Conservation (phyloP, 164 flowering plant genomes). For the Aristolochia fimbriata region DNA sequence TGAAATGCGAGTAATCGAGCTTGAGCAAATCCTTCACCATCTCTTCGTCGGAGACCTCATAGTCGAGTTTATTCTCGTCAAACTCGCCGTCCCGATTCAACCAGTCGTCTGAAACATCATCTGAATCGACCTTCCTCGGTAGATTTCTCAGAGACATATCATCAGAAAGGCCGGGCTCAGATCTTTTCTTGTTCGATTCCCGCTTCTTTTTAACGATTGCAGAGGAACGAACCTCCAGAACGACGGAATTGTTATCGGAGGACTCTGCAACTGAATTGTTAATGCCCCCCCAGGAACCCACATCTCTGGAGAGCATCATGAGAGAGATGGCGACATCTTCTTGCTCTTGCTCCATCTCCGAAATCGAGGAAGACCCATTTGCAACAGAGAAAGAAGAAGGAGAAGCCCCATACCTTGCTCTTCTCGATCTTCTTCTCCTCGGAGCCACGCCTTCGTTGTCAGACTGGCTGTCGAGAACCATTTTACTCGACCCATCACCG, state of each 20-base stretch:
- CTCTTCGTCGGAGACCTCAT: constrained; percentile 4
- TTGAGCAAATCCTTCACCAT: constrained; percentile 6
- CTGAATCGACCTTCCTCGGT: constrained; percentile 26
- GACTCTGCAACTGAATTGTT: constrained; percentile 46
- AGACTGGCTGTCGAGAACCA: constrained; percentile 38
- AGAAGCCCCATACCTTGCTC: constrained; percentile 19
- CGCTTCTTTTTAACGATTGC: constrained; percentile 9
- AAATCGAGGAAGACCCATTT: constrained; percentile 38
- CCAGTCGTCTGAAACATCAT: constrained; percentile 35
- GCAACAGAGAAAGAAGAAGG: constrained; percentile 22
- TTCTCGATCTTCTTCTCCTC: constrained; percentile 31
- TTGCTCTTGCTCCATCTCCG: constrained; percentile 61
- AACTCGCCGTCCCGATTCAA: constrained; percentile 16
- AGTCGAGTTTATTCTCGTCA: constrained; percentile 2
- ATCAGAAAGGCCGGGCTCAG: constrained; percentile 27
- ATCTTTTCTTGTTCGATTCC: constrained; percentile 20
- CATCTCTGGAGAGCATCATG: constrained; percentile 82
- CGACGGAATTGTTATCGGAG: constrained; percentile 58
- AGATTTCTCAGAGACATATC: constrained; percentile 6
- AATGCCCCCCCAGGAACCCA: constrained; percentile 27
- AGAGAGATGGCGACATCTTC: constrained; percentile 71
- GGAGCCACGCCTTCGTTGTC: constrained; percentile 42
- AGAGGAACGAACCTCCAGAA: constrained; percentile 51
- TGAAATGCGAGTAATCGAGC: not conserved
- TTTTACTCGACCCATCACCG: constrained; percentile 10